Evolutionary conservation across 2,329 filamentous ascomycete species (phyloP).

Genomic region (Clarireedia hainanense): DNA sequence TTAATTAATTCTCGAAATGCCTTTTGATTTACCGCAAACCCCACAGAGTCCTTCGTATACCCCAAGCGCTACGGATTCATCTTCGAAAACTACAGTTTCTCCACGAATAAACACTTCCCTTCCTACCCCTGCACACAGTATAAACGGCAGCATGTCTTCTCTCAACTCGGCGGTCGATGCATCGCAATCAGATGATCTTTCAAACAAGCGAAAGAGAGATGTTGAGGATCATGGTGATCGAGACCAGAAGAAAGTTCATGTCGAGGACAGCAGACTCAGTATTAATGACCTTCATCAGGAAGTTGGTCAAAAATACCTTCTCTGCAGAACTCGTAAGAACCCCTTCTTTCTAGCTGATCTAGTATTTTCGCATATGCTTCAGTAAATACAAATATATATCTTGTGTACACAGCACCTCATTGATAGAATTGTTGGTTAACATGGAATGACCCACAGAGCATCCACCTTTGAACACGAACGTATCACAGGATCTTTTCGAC

Average conservation of each 20-base stretch:
- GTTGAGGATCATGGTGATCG: constrained; percentile 48
- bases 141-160: constrained; percentile 42
- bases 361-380: constrained; percentile 9
- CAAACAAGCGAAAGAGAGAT: constrained; percentile 55
- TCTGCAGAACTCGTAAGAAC: constrained; percentile 61
- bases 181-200: constrained; percentile 39
- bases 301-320: constrained; percentile 59
- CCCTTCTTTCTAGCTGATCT: constrained; percentile 33
- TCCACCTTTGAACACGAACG: constrained; percentile 36
- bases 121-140: constrained; percentile 55
- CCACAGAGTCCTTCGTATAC: constrained; percentile 59
- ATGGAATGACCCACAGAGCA: constrained; percentile 26
- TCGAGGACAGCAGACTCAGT: constrained; percentile 52
- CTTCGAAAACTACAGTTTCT: constrained; percentile 41
- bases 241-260: constrained; percentile 53
- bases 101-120: constrained; percentile 37
- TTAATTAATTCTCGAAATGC: constrained; percentile 36
- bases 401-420: constrained; percentile 15
- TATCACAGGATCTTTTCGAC: constrained; percentile 50
- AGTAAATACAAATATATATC: constrained; percentile 9
- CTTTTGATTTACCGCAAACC: constrained; percentile 55
- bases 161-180: constrained; percentile 17
- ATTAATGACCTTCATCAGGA: constrained; percentile 59
- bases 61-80: constrained; percentile 38
- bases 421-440: constrained; percentile 29